Conservation (phyloP, 2,329 filamentous ascomycete genomes). For the Cercospora beticola region DNA sequence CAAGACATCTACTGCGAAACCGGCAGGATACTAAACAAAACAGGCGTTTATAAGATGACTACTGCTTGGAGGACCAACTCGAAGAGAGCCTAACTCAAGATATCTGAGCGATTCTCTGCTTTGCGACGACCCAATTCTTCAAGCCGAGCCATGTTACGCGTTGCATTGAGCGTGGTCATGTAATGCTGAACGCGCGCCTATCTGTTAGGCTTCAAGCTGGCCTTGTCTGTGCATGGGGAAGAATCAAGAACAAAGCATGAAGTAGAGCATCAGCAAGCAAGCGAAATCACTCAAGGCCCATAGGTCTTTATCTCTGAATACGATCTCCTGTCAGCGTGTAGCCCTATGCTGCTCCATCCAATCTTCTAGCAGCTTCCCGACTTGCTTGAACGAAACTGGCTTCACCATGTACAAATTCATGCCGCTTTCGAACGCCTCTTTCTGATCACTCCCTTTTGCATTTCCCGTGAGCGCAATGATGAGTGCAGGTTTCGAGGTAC, state of each 20-base stretch:
- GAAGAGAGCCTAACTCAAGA: background rate
- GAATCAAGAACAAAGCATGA: background rate
- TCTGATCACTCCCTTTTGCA: conserved; percentile 29
- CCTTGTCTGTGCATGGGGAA: background rate
- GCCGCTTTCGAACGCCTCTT: conserved; percentile 33
- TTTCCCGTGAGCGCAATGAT: conserved; percentile 39
- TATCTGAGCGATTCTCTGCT: background rate
- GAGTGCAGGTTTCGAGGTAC: conserved; percentile 6
- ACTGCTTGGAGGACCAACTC: background rate
- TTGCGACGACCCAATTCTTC: background rate
- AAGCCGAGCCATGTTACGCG: background rate
- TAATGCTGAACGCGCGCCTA: background rate
- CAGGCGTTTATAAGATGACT: background rate
- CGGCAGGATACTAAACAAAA: background rate
- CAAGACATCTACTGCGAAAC: background rate
- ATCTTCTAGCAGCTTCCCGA: conserved; percentile 23
- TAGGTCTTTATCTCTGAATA: background rate
- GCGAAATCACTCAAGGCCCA: background rate
- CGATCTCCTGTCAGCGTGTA: background rate
- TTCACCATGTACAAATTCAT: conserved; percentile 39
- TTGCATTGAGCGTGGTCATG: background rate
- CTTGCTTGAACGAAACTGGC: conserved; percentile 34
- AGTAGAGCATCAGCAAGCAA: background rate
- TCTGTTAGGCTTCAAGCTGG: background rate
- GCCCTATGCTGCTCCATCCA: conserved; percentile 17